Evolutionary conservation across 805 yeast genomes (phyloP).

Genomic region (Phaffomyces opuntiae): DNA sequence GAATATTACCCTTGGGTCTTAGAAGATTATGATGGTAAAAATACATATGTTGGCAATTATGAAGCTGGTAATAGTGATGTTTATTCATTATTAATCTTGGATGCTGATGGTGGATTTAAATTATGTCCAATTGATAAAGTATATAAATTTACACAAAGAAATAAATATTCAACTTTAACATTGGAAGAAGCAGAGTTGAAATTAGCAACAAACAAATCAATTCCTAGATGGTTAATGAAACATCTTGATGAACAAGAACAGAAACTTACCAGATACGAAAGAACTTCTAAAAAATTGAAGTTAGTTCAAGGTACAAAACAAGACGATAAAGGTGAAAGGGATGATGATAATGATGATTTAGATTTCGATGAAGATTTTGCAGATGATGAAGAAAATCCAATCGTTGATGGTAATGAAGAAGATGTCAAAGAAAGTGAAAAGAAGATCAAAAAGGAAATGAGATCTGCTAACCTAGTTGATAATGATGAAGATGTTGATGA

Average conservation of each 20-base stretch:
- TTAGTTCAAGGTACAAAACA: constrained; percentile 39
- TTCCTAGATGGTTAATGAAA: constrained; percentile 94
- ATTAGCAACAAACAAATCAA: constrained; percentile 70
- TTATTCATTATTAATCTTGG: constrained; percentile 81
- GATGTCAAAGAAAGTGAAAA: constrained; percentile 86
- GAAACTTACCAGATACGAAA: constrained; percentile 42
- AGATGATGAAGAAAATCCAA: constrained; percentile 98
- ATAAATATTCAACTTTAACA: constrained; percentile 87
- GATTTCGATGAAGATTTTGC: constrained; percentile 97
- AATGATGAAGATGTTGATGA: constrained; percentile 63
- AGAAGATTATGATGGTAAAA: constrained; percentile 92
- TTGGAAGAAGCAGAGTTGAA: constrained; percentile 94
- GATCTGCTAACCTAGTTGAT: constrained; percentile 63
- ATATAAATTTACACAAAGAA: constrained; percentile 88
- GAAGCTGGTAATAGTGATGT: constrained; percentile 84
- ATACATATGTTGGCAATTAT: constrained; percentile 92
- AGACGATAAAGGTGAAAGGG: constrained; percentile 38
- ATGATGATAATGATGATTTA: constrained; percentile 82
- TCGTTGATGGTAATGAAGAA: constrained; percentile 92
- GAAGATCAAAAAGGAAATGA: constrained; percentile 78
- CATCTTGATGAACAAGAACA: constrained; percentile 65
- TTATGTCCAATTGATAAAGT: constrained; percentile 94
- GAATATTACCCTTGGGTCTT: constrained; percentile 97
- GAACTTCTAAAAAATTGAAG: constrained; percentile 38
- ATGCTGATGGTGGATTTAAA: constrained; percentile 55